Base-by-base conservation (phyloP, 768 basidiomycete genomes). In the Kwoniella newhampshirensis region DNA sequence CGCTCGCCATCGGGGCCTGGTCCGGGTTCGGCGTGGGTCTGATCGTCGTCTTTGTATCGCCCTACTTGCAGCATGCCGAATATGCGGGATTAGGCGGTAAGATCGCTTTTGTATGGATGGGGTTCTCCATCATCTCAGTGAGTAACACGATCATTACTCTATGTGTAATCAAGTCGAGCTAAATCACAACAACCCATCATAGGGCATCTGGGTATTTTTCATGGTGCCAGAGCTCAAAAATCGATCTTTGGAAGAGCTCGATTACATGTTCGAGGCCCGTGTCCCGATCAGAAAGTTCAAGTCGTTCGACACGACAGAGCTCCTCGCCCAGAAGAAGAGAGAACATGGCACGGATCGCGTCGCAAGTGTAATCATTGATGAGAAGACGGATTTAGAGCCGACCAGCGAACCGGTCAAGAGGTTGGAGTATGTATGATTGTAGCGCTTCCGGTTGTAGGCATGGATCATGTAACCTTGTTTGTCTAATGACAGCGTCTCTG, bases 211-310 rank as follows among this genome's bases (percentile, higher is more conserved):
- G 36, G 43, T 37, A 37, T 70, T 44, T 30, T 62, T 62, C 60
- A 57, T 67, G 41, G 27, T 68, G 3, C 66, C 66, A 6, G 66
- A 68, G 37, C 53, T 62, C 42, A 68, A 67, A 43, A 59, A 58
- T 4, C 46, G 57, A 20, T 26, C 60, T 4, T 57, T 70, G 23
- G 68, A 70, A 53, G 56, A 58, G 12, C 35, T 70, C 48, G 68
- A 70, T 54, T 37, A 42, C 23, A 47, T 70, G 18, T 70, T 62
- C 59, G 63, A 67, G 21, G 42, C 39, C 2, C 30, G 50, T 12
- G 50, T 62, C n/a, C 27, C 62, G 1, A 51, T 54, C 12, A 36
- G 62, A 3, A 46, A 57, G 28, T 54, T 54, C 37, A 26, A 13
- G 12, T 21, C 18, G 1, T 51, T 40, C 50, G 50, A 51, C 37